Evolutionary conservation across 106 monocot genomes (phyloP).

Genomic region (Narthecium ossifragum): DNA sequence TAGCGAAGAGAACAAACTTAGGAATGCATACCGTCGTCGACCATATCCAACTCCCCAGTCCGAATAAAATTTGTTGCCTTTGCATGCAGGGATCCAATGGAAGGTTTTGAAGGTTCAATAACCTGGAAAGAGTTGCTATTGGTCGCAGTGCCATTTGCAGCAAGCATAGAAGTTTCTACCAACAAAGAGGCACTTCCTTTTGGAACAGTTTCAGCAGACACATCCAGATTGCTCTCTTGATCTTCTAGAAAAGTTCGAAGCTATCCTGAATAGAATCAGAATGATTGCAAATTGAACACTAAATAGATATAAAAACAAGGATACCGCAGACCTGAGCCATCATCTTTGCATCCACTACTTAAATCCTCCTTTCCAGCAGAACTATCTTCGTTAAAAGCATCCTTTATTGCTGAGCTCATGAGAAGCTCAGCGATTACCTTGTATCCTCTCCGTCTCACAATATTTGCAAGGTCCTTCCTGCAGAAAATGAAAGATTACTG

Average conservation of each 20-base stretch:
- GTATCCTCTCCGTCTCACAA: conserved; percentile 60
- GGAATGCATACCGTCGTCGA: too few relatives aligned
- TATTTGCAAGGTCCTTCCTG: conserved; percentile 76
- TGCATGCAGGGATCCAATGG: neutral
- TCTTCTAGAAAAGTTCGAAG: conserved; percentile 22
- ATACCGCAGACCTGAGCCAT: conserved; percentile 28
- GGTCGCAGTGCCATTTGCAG: conserved; percentile 9
- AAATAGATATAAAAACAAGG: neutral
- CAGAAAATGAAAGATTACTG: conserved; percentile 10
- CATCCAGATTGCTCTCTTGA: conserved; percentile 5
- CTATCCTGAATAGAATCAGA: conserved; percentile 21
- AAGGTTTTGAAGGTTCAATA: conserved; percentile 11
- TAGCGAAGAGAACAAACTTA: too few relatives aligned
- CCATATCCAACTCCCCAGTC: conserved; percentile 20
- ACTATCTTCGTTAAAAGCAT: neutral
- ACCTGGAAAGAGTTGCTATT: neutral
- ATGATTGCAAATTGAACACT: neutral
- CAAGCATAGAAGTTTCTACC: conserved; percentile 3
- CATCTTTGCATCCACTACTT: conserved; percentile 5
- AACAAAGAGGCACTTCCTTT: neutral
- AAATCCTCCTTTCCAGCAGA: conserved; percentile 4
- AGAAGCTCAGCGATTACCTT: conserved; percentile 40
- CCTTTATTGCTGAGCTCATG: conserved; percentile 14
- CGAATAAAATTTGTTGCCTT: conserved; percentile 17
- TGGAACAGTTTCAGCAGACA: conserved; percentile 6